Percentiles rank a stretch among this genome's conserved stretches.
phyloP scores from a whole-genome alignment of 2,329 filamentous ascomycete species.

The Colletotrichum graminicola region DNA sequence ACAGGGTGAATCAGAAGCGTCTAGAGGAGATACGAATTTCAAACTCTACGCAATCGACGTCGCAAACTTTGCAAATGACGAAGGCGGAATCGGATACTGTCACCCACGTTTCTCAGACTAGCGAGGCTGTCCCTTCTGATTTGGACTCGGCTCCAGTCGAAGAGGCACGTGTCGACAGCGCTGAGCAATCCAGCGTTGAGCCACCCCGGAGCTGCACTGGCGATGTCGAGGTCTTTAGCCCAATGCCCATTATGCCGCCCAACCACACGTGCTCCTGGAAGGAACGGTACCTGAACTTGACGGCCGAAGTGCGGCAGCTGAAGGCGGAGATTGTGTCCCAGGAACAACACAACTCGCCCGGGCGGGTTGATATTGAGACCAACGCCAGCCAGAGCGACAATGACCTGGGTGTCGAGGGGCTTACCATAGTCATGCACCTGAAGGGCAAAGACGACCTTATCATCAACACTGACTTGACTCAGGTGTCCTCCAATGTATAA shows the following conservation, averaged over 20 bases:
- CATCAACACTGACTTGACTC: constrained; percentile 61
- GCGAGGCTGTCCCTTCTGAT: not conserved
- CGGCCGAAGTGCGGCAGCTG: constrained; percentile 56
- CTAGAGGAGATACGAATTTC: constrained; percentile 7
- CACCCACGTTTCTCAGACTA: not conserved
- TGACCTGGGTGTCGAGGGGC: constrained; percentile 59
- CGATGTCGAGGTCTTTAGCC: constrained; percentile 48
- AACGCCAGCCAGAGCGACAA: constrained; percentile 45
- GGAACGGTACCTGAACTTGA: constrained; percentile 56
- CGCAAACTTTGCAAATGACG: not conserved
- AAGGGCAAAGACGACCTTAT: constrained; percentile 63
- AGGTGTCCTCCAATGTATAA: constrained; percentile 23
- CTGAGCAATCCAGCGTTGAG: not conserved
- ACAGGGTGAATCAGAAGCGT: not conserved
- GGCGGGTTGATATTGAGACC: constrained; percentile 43
- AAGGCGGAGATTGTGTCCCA: constrained; percentile 53
- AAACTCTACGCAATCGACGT: constrained; percentile 15
- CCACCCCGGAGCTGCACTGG: not conserved
- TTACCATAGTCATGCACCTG: constrained; percentile 65
- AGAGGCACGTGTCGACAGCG: not conserved
- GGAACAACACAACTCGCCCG: constrained; percentile 38
- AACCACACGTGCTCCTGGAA: constrained; percentile 59
- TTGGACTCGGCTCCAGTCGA: not conserved
- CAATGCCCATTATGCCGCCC: constrained; percentile 52
- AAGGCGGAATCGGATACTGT: constrained; percentile 7